A percentile compares a stretch with the other conserved stretches of the same genome.
Conservation (phyloP, 208 protist genomes). For the Angomonas deanei region DNA sequence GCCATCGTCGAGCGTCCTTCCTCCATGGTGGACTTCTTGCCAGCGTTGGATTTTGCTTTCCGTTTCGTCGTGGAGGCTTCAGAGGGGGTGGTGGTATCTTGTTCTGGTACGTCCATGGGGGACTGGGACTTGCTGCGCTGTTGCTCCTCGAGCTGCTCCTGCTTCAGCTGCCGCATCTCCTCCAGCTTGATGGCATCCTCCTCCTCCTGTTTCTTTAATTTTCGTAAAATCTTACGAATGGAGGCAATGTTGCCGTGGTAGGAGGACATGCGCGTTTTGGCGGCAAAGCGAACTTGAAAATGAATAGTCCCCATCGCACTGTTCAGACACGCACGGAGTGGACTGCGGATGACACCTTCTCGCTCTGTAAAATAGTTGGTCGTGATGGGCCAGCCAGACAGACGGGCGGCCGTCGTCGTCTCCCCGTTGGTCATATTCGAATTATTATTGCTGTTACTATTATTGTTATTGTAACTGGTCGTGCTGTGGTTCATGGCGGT, state of each 20-base stretch:
- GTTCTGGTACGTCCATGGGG: background rate
- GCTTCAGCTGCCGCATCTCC: background rate
- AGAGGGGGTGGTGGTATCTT: background rate
- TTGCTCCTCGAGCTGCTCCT: background rate
- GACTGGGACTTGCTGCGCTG: background rate
- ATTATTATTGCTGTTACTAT: too few species aligned
- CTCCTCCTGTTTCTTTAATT: background rate
- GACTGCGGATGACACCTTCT: conserved; percentile 40
- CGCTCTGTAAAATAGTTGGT: conserved; percentile 49
- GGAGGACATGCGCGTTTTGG: background rate
- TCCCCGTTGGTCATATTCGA: too few species aligned
- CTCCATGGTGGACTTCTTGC: background rate
- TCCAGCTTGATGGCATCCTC: background rate
- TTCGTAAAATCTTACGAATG: background rate
- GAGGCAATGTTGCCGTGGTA: background rate
- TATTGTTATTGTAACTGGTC: too few species aligned
- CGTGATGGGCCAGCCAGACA: conserved; percentile 41
- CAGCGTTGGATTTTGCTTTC: too few species aligned
- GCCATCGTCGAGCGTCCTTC: background rate
- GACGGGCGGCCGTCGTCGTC: background rate
- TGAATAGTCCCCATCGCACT: background rate
- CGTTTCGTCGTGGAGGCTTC: background rate
- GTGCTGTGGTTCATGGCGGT: too few species aligned
- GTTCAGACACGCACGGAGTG: conserved; percentile 16
- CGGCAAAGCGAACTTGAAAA: background rate